These are phyloP conservation scores for Solidago caesia DNA, from an alignment of 129 eudicot genomes.

Conservation along the genomic window DNA sequence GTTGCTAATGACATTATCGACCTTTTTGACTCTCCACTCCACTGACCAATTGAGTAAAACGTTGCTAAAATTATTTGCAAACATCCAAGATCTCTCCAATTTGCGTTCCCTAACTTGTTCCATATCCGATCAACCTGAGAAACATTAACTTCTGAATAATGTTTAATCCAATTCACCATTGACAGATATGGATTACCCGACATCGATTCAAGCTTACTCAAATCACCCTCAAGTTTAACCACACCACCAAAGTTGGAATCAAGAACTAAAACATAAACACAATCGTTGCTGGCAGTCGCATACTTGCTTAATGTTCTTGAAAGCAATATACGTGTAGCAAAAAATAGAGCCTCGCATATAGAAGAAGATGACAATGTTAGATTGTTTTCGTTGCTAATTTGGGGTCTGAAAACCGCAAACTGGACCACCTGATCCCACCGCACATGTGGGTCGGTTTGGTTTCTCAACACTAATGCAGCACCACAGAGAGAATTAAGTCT, in stretches of 20 bases:
- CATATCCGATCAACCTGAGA: slow-evolving; percentile 68
- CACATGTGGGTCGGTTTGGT: slow-evolving; percentile 42
- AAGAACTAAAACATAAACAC: slow-evolving; percentile 63
- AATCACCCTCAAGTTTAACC: slow-evolving; percentile 69
- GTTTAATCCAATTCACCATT: slow-evolving; percentile 62
- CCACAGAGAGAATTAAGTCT: slow-evolving; percentile 57
- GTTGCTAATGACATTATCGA: slow-evolving; percentile 68
- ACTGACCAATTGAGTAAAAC: slow-evolving; percentile 59
- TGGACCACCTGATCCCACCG: slow-evolving; percentile 79
- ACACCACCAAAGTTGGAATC: slow-evolving; percentile 82
- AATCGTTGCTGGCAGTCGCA: slow-evolving; percentile 36
- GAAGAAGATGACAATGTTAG: slow-evolving; percentile 41
- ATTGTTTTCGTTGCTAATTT: slow-evolving; percentile 51
- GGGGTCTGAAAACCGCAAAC: slow-evolving; percentile 61
- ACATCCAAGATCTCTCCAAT: slow-evolving; percentile 88
- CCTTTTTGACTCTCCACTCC: slow-evolving; percentile 65
- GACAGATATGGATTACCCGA: slow-evolving; percentile 53
- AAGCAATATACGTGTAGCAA: slow-evolving; percentile 62
- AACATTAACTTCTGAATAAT: slow-evolving; percentile 54
- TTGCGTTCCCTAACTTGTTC: slow-evolving; percentile 90
- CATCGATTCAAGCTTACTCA: slow-evolving; percentile 57
- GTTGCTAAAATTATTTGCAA: slow-evolving; percentile 68
- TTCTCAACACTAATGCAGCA: slow-evolving; percentile 63
- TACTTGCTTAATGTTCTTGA: slow-evolving; percentile 65
- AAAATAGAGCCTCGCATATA: slow-evolving; percentile 75